Conservation (phyloP, 2,329 filamentous ascomycete genomes). For the Metarhizium sp. region DNA sequence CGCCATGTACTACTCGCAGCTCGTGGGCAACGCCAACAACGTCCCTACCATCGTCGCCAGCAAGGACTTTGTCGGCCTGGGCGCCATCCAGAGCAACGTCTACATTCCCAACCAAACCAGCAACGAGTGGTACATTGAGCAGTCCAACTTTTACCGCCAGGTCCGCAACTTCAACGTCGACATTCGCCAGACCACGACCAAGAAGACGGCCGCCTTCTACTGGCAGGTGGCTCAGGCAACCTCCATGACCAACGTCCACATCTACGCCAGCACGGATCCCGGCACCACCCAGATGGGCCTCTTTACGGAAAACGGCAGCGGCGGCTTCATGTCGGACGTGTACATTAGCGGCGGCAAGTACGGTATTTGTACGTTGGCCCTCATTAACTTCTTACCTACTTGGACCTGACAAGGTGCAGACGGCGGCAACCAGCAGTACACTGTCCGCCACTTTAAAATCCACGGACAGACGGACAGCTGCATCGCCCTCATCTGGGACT, state of each 20-base stretch:
- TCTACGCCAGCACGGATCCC: neutral
- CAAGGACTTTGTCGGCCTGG: neutral
- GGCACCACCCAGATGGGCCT: constrained; percentile 10
- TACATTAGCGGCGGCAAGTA: constrained; percentile 47
- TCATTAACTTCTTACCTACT: too few relatives aligned
- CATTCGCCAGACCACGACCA: constrained; percentile 32
- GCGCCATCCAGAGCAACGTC: constrained; percentile 3
- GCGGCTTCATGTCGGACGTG: constrained; percentile 45
- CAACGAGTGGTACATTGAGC: constrained; percentile 3
- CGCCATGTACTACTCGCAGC: constrained; percentile 5
- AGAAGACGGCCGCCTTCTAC: constrained; percentile 37
- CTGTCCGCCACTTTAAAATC: constrained; percentile 56
- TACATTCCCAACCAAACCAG: constrained; percentile 2
- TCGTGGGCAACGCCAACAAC: neutral
- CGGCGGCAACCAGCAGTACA: constrained; percentile 55
- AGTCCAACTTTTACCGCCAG: constrained; percentile 45
- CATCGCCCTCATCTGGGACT: constrained; percentile 63
- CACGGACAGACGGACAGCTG: constrained; percentile 50
- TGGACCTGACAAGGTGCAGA: neutral
- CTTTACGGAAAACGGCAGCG: constrained; percentile 23
- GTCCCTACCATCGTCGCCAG: too few relatives aligned
- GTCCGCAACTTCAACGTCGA: constrained; percentile 49
- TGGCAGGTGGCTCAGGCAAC: constrained; percentile 48
- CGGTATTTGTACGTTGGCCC: constrained; percentile 23
- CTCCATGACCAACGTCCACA: neutral